These are phyloP conservation scores for Stagonosporopsis chrysanthemi DNA, from an alignment of 2,329 filamentous ascomycete genomes.

Conservation along the genomic window DNA sequence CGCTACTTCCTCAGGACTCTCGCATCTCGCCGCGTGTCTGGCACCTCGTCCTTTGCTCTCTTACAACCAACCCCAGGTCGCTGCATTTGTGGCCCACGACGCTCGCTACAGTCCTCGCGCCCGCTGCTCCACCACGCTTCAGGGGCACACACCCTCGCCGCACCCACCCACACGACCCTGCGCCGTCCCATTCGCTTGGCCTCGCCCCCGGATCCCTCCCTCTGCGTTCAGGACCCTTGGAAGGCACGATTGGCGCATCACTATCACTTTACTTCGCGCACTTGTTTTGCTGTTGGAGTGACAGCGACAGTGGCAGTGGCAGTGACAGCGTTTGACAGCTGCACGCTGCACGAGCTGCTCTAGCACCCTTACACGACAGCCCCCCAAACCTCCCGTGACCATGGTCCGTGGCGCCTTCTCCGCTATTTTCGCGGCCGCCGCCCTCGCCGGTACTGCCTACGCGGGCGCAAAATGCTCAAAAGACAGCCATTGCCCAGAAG, in stretches of 20 bases:
- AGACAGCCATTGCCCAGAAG: constrained; percentile 71
- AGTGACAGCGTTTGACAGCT: constrained; percentile 32
- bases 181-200: constrained; percentile 9
- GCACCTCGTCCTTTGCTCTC: constrained; percentile 13
- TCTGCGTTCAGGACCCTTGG: constrained; percentile 3
- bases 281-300: constrained; percentile 1
- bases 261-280: background rate
- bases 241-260: constrained; percentile 2
- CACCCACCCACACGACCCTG: constrained; percentile 1
- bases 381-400: constrained; percentile 21
- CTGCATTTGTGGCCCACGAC: constrained; percentile 11
- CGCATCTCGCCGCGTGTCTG: constrained; percentile 14
- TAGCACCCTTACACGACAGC: constrained; percentile 46
- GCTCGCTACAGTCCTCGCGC: constrained; percentile 11
- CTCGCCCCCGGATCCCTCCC: constrained; percentile 6
- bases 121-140: constrained; percentile 11
- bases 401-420: constrained; percentile 43
- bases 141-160: constrained; percentile 13
- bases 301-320: constrained; percentile 7
- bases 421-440: constrained; percentile 39
- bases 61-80: constrained; percentile 6
- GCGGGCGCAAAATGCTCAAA: constrained; percentile 51
- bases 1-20: constrained; percentile 6
- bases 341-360: constrained; percentile 23
- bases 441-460: constrained; percentile 35